phyloP scores from a whole-genome alignment of 164 flowering plant species.

The Chimonanthus salicifolius region DNA sequence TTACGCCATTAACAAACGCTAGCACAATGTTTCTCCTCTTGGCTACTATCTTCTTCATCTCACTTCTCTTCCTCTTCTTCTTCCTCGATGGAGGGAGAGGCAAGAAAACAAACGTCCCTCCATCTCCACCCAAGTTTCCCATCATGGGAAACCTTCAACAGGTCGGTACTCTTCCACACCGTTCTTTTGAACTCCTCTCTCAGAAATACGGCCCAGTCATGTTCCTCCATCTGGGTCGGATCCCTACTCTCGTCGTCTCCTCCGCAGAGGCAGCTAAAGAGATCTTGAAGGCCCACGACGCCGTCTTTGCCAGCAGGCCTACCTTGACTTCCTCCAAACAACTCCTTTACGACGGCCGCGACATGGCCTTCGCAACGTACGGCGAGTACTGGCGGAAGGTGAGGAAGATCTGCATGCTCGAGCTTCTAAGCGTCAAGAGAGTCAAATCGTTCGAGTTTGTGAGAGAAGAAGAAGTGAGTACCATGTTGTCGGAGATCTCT shows the following conservation, averaged over 20 bases:
- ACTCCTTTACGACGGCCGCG: neutral
- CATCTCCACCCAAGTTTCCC: conserved; percentile 4
- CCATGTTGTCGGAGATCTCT: neutral
- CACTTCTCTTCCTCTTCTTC: neutral
- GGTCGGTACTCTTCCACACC: neutral
- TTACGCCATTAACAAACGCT: no score
- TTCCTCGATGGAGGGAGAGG: neutral
- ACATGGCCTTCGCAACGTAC: neutral
- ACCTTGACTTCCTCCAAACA: neutral
- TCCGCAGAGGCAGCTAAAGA: neutral
- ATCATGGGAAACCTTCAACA: conserved; percentile 3
- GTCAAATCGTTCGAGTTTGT: neutral
- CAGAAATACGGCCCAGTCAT: neutral
- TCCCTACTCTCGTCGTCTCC: conserved; percentile 1
- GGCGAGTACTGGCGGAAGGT: neutral
- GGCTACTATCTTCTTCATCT: no score
- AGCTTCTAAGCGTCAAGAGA: neutral
- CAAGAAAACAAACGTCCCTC: neutral
- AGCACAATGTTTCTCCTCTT: no score
- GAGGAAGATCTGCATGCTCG: neutral
- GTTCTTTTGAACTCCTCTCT: neutral
- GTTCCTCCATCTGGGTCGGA: neutral
- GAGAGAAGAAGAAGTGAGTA: neutral
- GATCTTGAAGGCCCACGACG: neutral
- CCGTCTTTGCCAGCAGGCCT: neutral